phyloP scores from a whole-genome alignment of 1,284 basidiomycete species.

The Cryptococcus sp. region DNA sequence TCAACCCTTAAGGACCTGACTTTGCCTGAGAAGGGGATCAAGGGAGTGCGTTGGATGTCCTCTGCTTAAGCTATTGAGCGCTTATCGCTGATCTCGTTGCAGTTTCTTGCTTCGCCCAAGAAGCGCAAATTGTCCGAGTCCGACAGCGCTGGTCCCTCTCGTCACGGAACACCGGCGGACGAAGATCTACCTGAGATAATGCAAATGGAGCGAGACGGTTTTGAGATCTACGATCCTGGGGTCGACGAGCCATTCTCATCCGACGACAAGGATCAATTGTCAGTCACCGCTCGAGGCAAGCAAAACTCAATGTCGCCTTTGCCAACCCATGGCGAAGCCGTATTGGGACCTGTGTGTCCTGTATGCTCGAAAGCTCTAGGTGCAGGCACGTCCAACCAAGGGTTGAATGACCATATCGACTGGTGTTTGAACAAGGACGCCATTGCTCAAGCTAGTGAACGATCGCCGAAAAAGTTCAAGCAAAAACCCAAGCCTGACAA shows the following conservation, averaged over 20 bases:
- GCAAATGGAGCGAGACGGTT: conserved; percentile 1
- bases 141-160: neutral
- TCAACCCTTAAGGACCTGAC: conserved; percentile 79
- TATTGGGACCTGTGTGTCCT: conserved; percentile 41
- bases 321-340: conserved; percentile 4
- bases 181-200: neutral
- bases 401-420: conserved; percentile 52
- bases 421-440: conserved; percentile 46
- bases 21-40: conserved; percentile 41
- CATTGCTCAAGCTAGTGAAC: conserved; percentile 25
- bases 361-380: conserved; percentile 41
- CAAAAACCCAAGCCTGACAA: conserved; percentile 9
- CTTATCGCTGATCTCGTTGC: neutral
- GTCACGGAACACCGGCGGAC: conserved; percentile 4
- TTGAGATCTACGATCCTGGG: neutral
- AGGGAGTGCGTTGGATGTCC: conserved; percentile 27
- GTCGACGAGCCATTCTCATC: neutral
- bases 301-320: no score
- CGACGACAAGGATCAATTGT: neutral
- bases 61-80: no score
- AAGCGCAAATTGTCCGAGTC: conserved; percentile 11
- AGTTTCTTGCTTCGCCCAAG: conserved; percentile 36
- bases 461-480: conserved; percentile 24
- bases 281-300: neutral
- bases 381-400: conserved; percentile 39